Conservation (phyloP, 208 protist species). For the Endotrypanum monterogeii region DNA sequence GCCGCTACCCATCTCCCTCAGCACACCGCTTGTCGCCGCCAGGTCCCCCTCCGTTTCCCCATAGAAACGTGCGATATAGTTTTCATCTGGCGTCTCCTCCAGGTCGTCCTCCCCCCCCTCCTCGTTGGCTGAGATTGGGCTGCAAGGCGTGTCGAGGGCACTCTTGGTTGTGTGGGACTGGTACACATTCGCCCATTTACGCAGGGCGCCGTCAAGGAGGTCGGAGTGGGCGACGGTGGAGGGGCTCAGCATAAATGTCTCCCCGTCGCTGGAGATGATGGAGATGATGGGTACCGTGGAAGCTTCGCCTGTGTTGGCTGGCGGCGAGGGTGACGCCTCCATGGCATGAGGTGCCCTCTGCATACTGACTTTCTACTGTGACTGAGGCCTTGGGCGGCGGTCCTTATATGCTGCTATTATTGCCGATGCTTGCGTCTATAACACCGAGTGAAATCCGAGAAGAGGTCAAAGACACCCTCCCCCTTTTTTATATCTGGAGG, state of each 20-base stretch:
- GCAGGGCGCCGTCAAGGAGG: slow-evolving; percentile 50
- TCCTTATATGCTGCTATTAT: neutral
- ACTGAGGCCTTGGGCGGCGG: neutral
- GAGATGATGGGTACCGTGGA: slow-evolving; percentile 38
- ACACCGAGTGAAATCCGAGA: no score
- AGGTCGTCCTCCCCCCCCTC: slow-evolving; percentile 25
- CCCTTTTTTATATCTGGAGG: no score
- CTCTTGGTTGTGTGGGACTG: neutral
- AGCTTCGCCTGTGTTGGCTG: neutral
- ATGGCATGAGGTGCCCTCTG: neutral
- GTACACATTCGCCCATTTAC: slow-evolving; percentile 50
- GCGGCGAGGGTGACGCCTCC: neutral
- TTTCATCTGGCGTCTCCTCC: slow-evolving; percentile 31
- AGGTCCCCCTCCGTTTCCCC: slow-evolving; percentile 24
- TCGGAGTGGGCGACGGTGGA: slow-evolving; percentile 46
- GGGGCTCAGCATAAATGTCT: slow-evolving; percentile 42
- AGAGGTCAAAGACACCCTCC: no score
- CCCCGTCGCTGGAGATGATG: slow-evolving; percentile 67
- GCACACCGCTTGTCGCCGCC: slow-evolving; percentile 10
- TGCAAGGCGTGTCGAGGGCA: neutral
- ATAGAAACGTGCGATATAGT: slow-evolving; percentile 27
- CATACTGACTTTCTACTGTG: neutral
- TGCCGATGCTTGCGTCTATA: no score
- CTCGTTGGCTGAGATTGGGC: neutral
- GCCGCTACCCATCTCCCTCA: neutral